phyloP scores from a whole-genome alignment of 1,284 basidiomycete genomes.

The Austroboletus novae-zelandiae region DNA sequence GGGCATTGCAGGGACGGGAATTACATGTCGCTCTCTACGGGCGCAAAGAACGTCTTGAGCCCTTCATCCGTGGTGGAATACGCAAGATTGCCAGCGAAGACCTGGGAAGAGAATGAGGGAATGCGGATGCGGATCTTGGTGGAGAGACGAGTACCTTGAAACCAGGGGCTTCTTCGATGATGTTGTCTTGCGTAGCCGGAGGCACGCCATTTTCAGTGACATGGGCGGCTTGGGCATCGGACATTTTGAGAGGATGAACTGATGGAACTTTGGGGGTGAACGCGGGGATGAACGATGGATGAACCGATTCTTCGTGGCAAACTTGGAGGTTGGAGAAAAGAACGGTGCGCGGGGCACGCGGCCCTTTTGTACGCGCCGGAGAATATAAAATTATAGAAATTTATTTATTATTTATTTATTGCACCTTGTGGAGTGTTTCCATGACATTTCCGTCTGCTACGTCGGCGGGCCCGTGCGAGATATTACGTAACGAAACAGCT shows the following conservation, averaged over 20 bases:
- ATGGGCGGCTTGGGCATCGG: constrained; percentile 80
- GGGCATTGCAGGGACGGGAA: constrained; percentile 31
- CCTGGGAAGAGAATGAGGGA: constrained; percentile 42
- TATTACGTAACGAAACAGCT: not conserved
- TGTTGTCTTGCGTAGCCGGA: constrained; percentile 65
- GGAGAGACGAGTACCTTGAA: constrained; percentile 56
- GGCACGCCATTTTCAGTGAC: constrained; percentile 77
- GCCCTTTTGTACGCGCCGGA: constrained; percentile 16
- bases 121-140: constrained; percentile 16
- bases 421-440: not conserved
- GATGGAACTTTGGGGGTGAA: constrained; percentile 56
- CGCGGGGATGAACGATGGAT: constrained; percentile 50
- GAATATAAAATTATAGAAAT: not conserved
- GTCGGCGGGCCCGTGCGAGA: not conserved
- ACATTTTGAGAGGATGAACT: constrained; percentile 62
- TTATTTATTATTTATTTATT: not conserved
- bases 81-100: constrained; percentile 87
- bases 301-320: constrained; percentile 79
- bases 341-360: constrained; percentile 21
- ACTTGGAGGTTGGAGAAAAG: constrained; percentile 73
- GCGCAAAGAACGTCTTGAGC: constrained; percentile 85
- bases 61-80: constrained; percentile 87
- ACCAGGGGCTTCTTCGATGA: constrained; percentile 65
- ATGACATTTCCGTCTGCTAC: no score
- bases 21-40: constrained; percentile 79